Conservation (phyloP, 169 alveolate species). For the Plasmodium berghei region DNA sequence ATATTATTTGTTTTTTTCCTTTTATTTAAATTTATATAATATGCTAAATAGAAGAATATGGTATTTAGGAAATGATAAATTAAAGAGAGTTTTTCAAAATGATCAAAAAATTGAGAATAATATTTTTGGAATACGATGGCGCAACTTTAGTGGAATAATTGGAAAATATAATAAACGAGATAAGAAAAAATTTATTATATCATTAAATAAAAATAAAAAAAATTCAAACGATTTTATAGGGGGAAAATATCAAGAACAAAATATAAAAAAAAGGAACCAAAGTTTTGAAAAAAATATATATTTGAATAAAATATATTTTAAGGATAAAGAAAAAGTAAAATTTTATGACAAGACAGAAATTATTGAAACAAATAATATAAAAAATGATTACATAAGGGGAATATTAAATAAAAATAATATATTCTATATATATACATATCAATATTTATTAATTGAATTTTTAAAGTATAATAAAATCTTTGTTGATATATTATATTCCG, state of each 20-base stretch:
- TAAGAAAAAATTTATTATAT: conserved; percentile 54
- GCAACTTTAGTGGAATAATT: background rate
- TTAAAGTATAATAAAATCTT: conserved; percentile 36
- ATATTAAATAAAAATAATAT: conserved; percentile 18
- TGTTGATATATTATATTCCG: conserved; percentile 36
- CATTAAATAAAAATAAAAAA: conserved; percentile 1
- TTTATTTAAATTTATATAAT: no score
- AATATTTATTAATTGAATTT: conserved; percentile 54
- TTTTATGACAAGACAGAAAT: conserved; percentile 8
- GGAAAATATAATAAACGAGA: conserved; percentile 76
- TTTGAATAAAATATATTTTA: conserved; percentile 29
- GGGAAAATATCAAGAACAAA: background rate
- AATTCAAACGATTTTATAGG: background rate
- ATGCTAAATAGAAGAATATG: no score
- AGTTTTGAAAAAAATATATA: conserved; percentile 5
- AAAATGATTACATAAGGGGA: conserved; percentile 26
- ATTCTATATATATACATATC: conserved; percentile 43
- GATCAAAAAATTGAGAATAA: background rate
- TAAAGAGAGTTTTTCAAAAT: conserved; percentile 6
- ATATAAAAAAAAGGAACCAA: conserved; percentile 2
- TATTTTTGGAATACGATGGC: background rate
- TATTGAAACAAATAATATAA: conserved; percentile 24
- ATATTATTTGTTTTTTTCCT: no score
- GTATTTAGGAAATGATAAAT: no score
- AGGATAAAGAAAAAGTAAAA: conserved; percentile 15